phyloP scores from a whole-genome alignment of 2,329 filamentous ascomycete species.

The Penicillium sp. region DNA sequence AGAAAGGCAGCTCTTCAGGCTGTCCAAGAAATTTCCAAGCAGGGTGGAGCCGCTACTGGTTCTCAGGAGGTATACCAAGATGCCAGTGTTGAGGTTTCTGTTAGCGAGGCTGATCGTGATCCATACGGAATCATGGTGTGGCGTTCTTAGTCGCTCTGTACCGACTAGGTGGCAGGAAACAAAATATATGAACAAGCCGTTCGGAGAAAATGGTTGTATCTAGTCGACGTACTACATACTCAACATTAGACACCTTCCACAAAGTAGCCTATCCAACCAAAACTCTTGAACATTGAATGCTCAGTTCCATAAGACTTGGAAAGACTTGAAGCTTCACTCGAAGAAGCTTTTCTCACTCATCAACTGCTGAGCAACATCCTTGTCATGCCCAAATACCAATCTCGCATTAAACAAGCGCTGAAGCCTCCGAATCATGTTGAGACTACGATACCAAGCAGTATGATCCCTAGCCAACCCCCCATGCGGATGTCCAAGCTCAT shows the following conservation, averaged over 20 bases:
- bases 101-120: constrained; percentile 81
- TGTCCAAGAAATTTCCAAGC: constrained; percentile 27
- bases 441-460: constrained; percentile 36
- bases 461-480: constrained; percentile 41
- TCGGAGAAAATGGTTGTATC: neutral
- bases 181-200: neutral
- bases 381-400: constrained; percentile 6
- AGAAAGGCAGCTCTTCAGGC: constrained; percentile 43
- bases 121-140: constrained; percentile 74
- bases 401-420: constrained; percentile 7
- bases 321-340: neutral
- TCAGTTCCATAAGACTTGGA: too few relatives aligned
- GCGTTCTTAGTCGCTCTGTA: constrained; percentile 6
- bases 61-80: constrained; percentile 53
- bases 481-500: constrained; percentile 34
- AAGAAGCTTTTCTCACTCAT: constrained; percentile 1
- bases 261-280: neutral
- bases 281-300: too few relatives aligned
- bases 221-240: neutral
- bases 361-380: neutral
- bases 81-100: constrained; percentile 62
- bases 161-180: neutral
- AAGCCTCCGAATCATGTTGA: constrained; percentile 21
- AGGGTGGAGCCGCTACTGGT: constrained; percentile 24
- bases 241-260: too few relatives aligned